Base-by-base conservation (phyloP, 1,139 yeast genomes). In the Zygoascus hellenicus region DNA sequence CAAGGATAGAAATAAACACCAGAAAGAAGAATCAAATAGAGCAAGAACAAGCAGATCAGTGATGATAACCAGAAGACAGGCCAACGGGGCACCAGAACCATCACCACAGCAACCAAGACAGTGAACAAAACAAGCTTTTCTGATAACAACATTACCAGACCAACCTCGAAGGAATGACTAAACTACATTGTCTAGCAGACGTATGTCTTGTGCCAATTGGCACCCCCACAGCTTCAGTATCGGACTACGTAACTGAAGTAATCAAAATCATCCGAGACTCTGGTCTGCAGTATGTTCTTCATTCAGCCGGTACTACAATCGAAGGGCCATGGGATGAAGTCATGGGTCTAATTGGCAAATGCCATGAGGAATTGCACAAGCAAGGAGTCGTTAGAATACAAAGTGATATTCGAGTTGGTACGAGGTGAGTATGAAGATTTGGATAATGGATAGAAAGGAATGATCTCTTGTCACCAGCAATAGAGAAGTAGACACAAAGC, bases 271-370 rank as follows among this genome's bases (percentile, higher is more conserved):
- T 88, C 26, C 72, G 81, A 48, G 72, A 72, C 11, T 78, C 85
- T 15, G 80, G 76, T 5, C 70, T 88, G 47, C 74, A 78, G 46
- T 80, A 83, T 50, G 80, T 86, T 0, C 69, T 88, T 54, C 96
- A 88, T 65, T 82, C 92, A 54, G 96, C 96, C 1, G 96, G 96
- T 5, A 87, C 96, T 9, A 86, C 96, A 4, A 83, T 87, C 58
- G 85, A 84, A 58, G 96, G 96, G 0, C 89, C 89, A n/a, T 88
- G 96, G 96, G 79, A 80, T 59, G 86, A 83, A 48, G 96, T 88
- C 2, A 83, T 81, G 78, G 77, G 72, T 29, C 68, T 85, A 48
- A 83, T 88, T 57, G 96, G 96, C n/a, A 75, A 78, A 55, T 69
- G 87, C 58, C 96, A 88, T 58, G 81, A 82, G 58, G 69, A 71